These are phyloP conservation scores for Obba rivulosa DNA, from an alignment of 768 basidiomycete genomes.

Conservation along the genomic window DNA sequence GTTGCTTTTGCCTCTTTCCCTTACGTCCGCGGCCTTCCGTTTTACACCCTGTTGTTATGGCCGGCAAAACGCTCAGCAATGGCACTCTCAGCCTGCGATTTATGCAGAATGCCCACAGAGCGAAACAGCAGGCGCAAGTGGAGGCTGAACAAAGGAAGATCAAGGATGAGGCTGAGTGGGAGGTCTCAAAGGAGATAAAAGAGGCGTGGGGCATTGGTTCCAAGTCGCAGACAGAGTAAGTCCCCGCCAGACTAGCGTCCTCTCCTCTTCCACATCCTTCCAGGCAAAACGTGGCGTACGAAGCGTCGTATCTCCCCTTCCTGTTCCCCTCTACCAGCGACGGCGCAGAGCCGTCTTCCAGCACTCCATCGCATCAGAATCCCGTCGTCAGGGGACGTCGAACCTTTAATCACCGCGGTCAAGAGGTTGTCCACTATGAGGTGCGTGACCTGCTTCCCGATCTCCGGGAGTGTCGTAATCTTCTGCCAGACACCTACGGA, in stretches of 20 bases:
- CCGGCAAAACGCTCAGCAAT: constrained; percentile 52
- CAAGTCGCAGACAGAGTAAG: constrained; percentile 8
- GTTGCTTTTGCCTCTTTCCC: too few relatives aligned
- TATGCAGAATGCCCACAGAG: constrained; percentile 66
- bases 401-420: constrained; percentile 44
- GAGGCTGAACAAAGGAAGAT: constrained; percentile 49
- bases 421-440: constrained; percentile 34
- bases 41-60: constrained; percentile 19
- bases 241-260: not conserved
- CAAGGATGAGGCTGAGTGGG: constrained; percentile 63
- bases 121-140: constrained; percentile 44
- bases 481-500: not conserved
- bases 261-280: not conserved
- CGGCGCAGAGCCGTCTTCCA: constrained; percentile 4
- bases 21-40: not conserved
- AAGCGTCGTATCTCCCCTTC: constrained; percentile 64
- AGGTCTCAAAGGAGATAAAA: constrained; percentile 45
- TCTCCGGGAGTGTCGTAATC: not conserved
- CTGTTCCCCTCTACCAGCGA: constrained; percentile 37
- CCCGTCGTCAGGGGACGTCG: constrained; percentile 43
- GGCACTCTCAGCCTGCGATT: constrained; percentile 63
- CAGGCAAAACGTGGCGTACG: constrained; percentile 35
- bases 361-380: not conserved
- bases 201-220: constrained; percentile 43
- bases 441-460: constrained; percentile 4